A percentile compares a stretch with the other conserved stretches of the same genome.
Evolutionary conservation across 2,329 filamentous ascomycete genomes (phyloP).

Genomic region (Phialophora tarda): DNA sequence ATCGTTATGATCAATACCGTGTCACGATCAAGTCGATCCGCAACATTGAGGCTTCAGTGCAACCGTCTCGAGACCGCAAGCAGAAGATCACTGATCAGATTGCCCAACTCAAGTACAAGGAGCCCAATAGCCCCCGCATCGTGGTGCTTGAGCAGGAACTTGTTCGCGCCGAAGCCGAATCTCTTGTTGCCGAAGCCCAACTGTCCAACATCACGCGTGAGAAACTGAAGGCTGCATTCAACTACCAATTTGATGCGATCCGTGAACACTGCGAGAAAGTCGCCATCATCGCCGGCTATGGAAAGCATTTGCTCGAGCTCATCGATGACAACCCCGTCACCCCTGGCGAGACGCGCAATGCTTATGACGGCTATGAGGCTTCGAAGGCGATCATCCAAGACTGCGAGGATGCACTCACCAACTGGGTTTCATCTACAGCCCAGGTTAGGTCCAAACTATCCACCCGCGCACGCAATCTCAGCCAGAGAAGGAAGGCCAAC

Average conservation of each 20-base stretch:
- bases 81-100: conserved; percentile 99
- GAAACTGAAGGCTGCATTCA: conserved; percentile 98
- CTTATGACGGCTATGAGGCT: conserved; percentile 97
- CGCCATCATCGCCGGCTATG: conserved; percentile 95
- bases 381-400: conserved; percentile 99
- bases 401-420: conserved; percentile 94
- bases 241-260: conserved; percentile 96
- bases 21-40: conserved; percentile 99
- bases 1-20: conserved; percentile 98
- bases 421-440: conserved; percentile 92
- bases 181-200: conserved; percentile 97
- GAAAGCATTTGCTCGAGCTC: conserved; percentile 96
- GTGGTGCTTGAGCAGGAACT: conserved; percentile 98
- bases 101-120: conserved; percentile 98
- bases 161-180: conserved; percentile 96
- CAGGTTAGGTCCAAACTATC: conserved; percentile 87
- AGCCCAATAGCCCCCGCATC: conserved; percentile 96
- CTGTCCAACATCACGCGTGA: conserved; percentile 99
- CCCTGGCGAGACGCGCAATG: conserved; percentile 90
- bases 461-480: conserved; percentile 83
- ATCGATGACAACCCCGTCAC: conserved; percentile 97
- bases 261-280: conserved; percentile 98
- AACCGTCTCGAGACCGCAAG: conserved; percentile 98
- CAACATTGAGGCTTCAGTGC: conserved; percentile 98
- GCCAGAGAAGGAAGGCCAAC: conserved; percentile 78